Conservation (phyloP, 2,329 filamentous ascomycete species). For the Claviceps capensis region DNA sequence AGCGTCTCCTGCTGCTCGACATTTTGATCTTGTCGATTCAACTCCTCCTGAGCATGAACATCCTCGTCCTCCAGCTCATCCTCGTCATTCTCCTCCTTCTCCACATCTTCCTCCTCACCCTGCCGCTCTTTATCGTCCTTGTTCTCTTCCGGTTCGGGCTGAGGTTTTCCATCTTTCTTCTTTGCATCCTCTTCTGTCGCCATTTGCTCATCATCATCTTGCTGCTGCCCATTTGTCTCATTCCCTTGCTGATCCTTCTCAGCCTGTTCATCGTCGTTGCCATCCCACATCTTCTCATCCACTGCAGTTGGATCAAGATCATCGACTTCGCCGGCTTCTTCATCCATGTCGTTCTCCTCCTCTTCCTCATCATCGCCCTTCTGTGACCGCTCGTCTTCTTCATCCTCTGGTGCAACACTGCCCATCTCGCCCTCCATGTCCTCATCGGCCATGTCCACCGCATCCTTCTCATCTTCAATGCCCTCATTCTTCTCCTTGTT, state of each 20-base stretch:
- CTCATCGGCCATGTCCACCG: conserved; percentile 83
- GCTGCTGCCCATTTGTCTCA: conserved; percentile 54
- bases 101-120: conserved; percentile 20
- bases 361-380: conserved; percentile 51
- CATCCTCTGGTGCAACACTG: conserved; percentile 46
- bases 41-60: conserved; percentile 38
- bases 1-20: conserved; percentile 70
- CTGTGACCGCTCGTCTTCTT: conserved; percentile 45
- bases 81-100: conserved; percentile 30
- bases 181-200: conserved; percentile 45
- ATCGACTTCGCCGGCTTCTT: conserved; percentile 82
- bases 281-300: conserved; percentile 99
- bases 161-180: conserved; percentile 22
- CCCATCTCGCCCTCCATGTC: conserved; percentile 80
- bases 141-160: conserved; percentile 36
- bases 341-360: conserved; percentile 65
- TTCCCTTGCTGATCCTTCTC: conserved; percentile 73
- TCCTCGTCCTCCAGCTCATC: conserved; percentile 48
- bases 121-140: conserved; percentile 20
- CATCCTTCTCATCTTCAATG: conserved; percentile 70
- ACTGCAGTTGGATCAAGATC: conserved; percentile 80
- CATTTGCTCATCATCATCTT: conserved; percentile 49
- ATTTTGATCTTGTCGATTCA: conserved; percentile 55
- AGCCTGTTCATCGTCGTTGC: conserved; percentile 62
- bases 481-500: conserved; percentile 51